Evolutionary conservation across 495 filamentous ascomycete genomes (phyloP), one percentile per base, ranked within the genome.

Genomic region (Durotheca rogersii): DNA sequence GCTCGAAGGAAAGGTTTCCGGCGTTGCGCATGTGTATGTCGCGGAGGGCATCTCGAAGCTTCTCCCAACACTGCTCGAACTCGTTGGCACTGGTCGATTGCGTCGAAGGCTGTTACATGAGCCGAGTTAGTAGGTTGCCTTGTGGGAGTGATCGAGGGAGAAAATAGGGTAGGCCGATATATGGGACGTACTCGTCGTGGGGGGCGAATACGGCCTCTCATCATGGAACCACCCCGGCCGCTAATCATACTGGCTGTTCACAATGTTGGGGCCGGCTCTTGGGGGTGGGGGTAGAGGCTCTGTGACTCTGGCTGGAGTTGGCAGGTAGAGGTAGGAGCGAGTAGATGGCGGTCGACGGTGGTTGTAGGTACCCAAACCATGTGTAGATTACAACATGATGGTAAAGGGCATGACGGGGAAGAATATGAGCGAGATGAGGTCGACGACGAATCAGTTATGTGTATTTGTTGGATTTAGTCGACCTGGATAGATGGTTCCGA

Each of bases 21-120:
- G 89, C 90, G 66, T 96, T 91, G 66, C 94, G 92, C 12, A 80
- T 89, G 67, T 97, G 89, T 30, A 99, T 97, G 60, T 94, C 87
- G 41, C 66, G 74, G 17, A 97, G 75, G 6, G 93, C 89, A 3
- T 81, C 74, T 0, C 81, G 74, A 1, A 99, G 78, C 7, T 81
- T 77, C 0, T 72, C 70, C 94, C 94, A 99, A 41, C 83, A 85
- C 0, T 74, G 72, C n/a, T 93, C 86, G 65, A 95, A 93, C 53
- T 91, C 87, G 62, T 64, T 59, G 9, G 41, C 43, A 6, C 58
- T 63, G 21, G 48, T 64, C 7, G 56, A 9, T 12, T 41, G 53
- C 15, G 18, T 19, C 21, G 31, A 7, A 19, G 58, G 47, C 56
- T 58, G 32, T 21, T n/a, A 10, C 7, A 6, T 11, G n/a, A 37